Conservation (phyloP, 192 early-diverging fungal genomes). For the Rhizophagus prolifer region DNA sequence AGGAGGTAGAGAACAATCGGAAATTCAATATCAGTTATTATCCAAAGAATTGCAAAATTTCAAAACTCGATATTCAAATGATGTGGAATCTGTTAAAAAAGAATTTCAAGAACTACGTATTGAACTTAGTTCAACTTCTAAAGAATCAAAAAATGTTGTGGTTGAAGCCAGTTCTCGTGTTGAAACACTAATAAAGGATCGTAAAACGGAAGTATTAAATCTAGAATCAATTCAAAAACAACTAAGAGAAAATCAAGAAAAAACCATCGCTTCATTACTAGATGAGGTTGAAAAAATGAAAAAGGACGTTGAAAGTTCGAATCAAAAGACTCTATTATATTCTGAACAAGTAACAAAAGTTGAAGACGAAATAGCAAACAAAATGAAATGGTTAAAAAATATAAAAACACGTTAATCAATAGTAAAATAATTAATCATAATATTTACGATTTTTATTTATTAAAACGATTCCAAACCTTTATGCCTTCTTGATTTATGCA, state of each 20-base stretch:
- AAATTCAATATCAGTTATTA: slow-evolving; percentile 19
- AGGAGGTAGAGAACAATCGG: slow-evolving; percentile 14
- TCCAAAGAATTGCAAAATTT: slow-evolving; percentile 28
- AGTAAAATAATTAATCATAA: background rate
- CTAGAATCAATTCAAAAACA: slow-evolving; percentile 10
- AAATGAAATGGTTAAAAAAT: slow-evolving; percentile 26
- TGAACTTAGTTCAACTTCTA: slow-evolving; percentile 3
- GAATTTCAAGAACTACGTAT: slow-evolving; percentile 14
- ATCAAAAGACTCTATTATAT: slow-evolving; percentile 15
- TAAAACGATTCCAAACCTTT: background rate
- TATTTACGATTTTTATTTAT: background rate
- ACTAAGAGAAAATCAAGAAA: slow-evolving; percentile 30
- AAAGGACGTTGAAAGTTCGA: slow-evolving; percentile 12
- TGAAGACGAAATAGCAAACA: slow-evolving; percentile 19
- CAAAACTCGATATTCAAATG: slow-evolving; percentile 20
- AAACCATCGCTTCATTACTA: background rate
- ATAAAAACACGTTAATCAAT: background rate
- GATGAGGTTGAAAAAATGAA: slow-evolving; percentile 22
- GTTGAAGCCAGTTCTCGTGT: background rate
- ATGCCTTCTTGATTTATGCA: background rate
- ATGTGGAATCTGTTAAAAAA: slow-evolving; percentile 20
- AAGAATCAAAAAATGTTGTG: slow-evolving; percentile 1
- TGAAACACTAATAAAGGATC: slow-evolving; percentile 10
- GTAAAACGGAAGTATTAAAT: background rate
- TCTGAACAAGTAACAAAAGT: slow-evolving; percentile 13